phyloP scores from a whole-genome alignment of 2,329 filamentous ascomycete species.

The Xylaria hypoxylon region DNA sequence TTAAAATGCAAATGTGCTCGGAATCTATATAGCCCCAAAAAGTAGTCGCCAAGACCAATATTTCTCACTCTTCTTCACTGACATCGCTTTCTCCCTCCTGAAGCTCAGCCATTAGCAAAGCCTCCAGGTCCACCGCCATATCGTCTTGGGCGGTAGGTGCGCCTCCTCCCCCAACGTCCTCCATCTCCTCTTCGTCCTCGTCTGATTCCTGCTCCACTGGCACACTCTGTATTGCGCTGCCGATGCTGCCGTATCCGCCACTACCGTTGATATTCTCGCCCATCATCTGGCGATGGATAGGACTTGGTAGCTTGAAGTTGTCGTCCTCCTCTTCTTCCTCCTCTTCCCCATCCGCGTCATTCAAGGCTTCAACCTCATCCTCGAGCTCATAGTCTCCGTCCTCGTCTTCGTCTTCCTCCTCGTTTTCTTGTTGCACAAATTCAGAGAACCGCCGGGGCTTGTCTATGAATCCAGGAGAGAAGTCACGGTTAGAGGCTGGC shows the following conservation, averaged over 20 bases:
- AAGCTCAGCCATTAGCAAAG: conserved; percentile 47
- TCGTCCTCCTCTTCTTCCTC: conserved; percentile 53
- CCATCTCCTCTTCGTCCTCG: conserved; percentile 52
- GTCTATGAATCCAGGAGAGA: conserved; percentile 62
- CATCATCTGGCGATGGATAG: conserved; percentile 57
- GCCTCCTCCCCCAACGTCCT: conserved; percentile 47
- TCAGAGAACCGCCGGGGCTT: conserved; percentile 63
- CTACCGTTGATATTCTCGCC: conserved; percentile 43
- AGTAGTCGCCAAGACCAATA: conserved; percentile 1
- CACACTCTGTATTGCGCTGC: conserved; percentile 34
- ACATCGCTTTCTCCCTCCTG: conserved; percentile 50
- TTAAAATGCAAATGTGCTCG: conserved; percentile 20
- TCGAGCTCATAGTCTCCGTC: conserved; percentile 55
- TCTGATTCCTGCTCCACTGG: conserved; percentile 46
- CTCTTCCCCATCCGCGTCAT: conserved; percentile 57
- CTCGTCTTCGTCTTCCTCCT: conserved; percentile 36
- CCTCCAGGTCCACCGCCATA: conserved; percentile 49
- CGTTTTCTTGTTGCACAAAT: conserved; percentile 60
- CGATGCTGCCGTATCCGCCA: conserved; percentile 36
- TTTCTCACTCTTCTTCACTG: conserved; percentile 49
- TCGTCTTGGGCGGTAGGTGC: conserved; percentile 47
- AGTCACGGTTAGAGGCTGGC: conserved; percentile 53
- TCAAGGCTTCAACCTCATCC: conserved; percentile 57
- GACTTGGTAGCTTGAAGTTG: conserved; percentile 65
- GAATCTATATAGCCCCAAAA: conserved; percentile 4